phyloP scores from a whole-genome alignment of 1,139 yeast genomes.

The Chernovozyma aurita region DNA sequence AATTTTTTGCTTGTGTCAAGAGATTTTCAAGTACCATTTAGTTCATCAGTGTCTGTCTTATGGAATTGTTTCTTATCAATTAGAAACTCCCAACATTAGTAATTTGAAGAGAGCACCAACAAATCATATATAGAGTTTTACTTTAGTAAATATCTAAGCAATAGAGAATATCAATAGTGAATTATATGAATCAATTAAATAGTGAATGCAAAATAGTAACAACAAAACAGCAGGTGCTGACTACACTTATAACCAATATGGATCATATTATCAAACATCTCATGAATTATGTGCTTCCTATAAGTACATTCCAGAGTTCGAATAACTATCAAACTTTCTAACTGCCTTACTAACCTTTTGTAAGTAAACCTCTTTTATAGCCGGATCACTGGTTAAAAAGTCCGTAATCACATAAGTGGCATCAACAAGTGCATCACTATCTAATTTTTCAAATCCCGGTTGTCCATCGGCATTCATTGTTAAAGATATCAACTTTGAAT shows the following conservation, averaged over 20 bases:
- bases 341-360: slow-evolving; percentile 24
- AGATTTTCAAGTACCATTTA: slow-evolving; percentile 83
- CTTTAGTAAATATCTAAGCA: neutral
- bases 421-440: slow-evolving; percentile 34
- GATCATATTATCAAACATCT: no score
- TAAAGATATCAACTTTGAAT: slow-evolving; percentile 17
- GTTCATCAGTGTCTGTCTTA: slow-evolving; percentile 81
- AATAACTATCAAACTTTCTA: slow-evolving; percentile 32
- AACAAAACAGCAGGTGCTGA: no score
- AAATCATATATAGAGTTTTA: no score
- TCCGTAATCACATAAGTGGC: slow-evolving; percentile 21
- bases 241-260: no score
- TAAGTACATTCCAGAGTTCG: slow-evolving; percentile 39
- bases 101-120: no score
- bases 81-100: slow-evolving; percentile 40
- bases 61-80: slow-evolving; percentile 92
- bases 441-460: slow-evolving; percentile 48
- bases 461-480: slow-evolving; percentile 54
- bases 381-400: slow-evolving; percentile 9
- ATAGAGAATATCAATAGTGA: neutral
- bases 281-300: no score
- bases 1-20: slow-evolving; percentile 81
- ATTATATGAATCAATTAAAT: no score
- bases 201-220: no score
- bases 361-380: slow-evolving; percentile 17